phyloP scores from a whole-genome alignment of 768 basidiomycete species.

The Erythrobasidium yunnanense region DNA sequence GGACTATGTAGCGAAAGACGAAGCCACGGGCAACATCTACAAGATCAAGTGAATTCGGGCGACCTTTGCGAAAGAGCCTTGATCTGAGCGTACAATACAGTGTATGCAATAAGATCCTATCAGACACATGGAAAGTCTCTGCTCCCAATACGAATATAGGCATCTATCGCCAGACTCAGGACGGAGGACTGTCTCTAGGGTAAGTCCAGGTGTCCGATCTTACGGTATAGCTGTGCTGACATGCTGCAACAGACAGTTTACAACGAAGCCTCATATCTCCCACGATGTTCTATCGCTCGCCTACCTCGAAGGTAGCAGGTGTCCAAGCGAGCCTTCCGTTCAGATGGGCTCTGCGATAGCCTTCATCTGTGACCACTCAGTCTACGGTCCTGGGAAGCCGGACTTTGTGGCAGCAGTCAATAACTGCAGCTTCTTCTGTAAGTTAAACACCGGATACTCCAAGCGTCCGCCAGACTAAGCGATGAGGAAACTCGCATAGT shows the following conservation, averaged over 20 bases:
- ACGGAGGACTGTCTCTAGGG: constrained; percentile 12
- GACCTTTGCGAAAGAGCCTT: not conserved
- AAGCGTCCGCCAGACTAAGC: not conserved
- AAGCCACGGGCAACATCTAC: constrained; percentile 15
- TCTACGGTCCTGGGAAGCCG: constrained; percentile 3
- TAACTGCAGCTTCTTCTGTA: constrained; percentile 16
- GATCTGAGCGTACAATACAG: not conserved
- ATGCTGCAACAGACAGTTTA: not conserved
- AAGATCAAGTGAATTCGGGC: constrained; percentile 10
- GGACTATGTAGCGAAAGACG: constrained; percentile 21
- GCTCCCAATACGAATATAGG: not conserved
- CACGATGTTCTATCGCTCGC: constrained; percentile 9
- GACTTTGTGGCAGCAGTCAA: constrained; percentile 4
- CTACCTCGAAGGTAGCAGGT: constrained; percentile 9
- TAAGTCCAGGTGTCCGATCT: not conserved
- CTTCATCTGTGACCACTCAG: constrained; percentile 15
- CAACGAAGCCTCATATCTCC: not conserved
- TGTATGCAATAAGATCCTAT: not conserved
- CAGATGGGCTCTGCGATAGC: constrained; percentile 14
- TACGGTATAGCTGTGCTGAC: not conserved
- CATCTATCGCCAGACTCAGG: not conserved
- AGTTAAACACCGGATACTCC: not conserved
- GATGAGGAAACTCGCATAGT: not conserved
- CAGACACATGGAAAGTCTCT: constrained; percentile 13
- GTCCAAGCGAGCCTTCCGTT: not conserved